A percentile compares a stretch with the other conserved stretches of the same genome.
phyloP scores from a whole-genome alignment of 495 filamentous ascomycete species.

The Neurospora pannonica region DNA sequence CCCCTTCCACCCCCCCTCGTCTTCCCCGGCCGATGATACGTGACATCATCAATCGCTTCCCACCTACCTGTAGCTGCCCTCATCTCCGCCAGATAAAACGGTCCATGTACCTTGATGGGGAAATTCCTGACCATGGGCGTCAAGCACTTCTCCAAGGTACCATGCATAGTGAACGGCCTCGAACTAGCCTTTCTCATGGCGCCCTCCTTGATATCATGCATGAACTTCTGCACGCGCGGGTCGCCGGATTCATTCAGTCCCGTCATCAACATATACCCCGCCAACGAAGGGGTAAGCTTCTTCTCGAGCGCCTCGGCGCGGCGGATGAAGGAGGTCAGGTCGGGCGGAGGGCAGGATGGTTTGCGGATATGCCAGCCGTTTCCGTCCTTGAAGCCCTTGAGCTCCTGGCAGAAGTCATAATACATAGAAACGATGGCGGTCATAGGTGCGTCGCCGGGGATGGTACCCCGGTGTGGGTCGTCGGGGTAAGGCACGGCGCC shows the following conservation, averaged over 20 bases:
- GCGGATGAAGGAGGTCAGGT: neutral
- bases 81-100: neutral
- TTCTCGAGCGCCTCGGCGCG: neutral
- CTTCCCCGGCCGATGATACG: neutral
- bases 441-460: neutral
- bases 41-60: neutral
- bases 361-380: neutral
- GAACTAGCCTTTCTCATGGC: neutral
- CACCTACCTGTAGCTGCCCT: neutral
- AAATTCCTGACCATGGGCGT: neutral
- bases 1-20: neutral
- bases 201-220: neutral
- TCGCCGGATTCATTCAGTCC: neutral
- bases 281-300: neutral
- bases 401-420: neutral
- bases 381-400: neutral
- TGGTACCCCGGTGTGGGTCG: neutral
- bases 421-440: neutral
- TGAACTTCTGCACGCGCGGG: neutral
- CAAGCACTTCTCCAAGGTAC: neutral
- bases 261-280: neutral
- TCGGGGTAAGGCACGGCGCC: neutral
- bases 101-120: neutral
- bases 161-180: neutral
- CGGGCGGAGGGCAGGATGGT: neutral